Evolutionary conservation across 2,329 filamentous ascomycete genomes (phyloP), one percentile per base, ranked within the genome.

Genomic region (Escovopsis sp.): DNA sequence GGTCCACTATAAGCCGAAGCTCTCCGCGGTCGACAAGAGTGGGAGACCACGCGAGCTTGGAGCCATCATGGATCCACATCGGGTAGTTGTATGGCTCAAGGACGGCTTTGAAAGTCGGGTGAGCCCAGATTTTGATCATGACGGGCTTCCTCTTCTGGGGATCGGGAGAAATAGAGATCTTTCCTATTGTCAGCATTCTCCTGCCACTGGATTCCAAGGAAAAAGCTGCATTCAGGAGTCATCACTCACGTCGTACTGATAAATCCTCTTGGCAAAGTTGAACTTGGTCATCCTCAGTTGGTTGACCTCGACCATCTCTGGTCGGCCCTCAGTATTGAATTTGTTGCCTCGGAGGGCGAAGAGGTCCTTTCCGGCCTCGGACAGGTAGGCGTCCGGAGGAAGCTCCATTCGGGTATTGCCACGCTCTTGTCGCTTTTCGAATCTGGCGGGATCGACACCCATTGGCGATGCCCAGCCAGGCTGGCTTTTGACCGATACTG

Each of bases 241-340:
- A 16, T 5, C 39, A 71, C 81, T 71, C 64, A 88, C 84, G 63
- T 94, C 86, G 51, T 89, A 96, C 55, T 95, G 88, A 47, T 79
- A 79, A 16, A 95, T 74, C 0, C 74, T 72, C 11, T 67, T 71
- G 2, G 59, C 67, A 0, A 77, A 77, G 42, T 63, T 54, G 33
- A 79, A 75, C 9, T 65, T 61, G 0, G 57, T 61, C 42, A 95
- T 79, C 0, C 77, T 70, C 60, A 80, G 94, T 10, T 85, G 78
- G 56, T 96, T 96, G 32, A 94, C 62, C 0, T 68, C 59, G 1
- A 85, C 51, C 1, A 60, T 53, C 15, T 78, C 68, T 0, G 65
- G 55, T 46, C 70, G 73, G 2, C 79, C 80, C 7, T 66, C 63
- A 0, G 60, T 70, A 46, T 79, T 82, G 56, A 72, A 76, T 12